These are phyloP conservation scores for Pseudogymnoascus sp. DNA, from an alignment of 2,329 filamentous ascomycete genomes.

Conservation along the genomic window DNA sequence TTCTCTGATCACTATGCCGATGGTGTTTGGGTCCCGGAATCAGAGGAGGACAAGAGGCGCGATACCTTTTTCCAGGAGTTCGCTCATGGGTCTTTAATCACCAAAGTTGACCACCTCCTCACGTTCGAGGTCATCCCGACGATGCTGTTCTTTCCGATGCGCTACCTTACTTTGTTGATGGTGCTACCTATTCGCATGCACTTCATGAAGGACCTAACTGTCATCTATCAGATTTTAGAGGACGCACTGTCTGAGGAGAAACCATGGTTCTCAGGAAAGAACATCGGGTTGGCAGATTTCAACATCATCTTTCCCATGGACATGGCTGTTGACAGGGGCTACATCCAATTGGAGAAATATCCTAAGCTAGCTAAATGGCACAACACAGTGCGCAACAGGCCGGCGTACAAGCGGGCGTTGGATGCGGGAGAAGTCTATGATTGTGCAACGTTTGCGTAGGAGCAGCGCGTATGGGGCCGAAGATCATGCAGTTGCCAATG, in stretches of 20 bases:
- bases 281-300: not conserved
- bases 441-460: constrained; percentile 8
- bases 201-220: constrained; percentile 17
- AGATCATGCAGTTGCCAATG: not conserved
- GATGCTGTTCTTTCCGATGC: constrained; percentile 19
- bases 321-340: constrained; percentile 10
- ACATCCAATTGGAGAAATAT: constrained; percentile 20
- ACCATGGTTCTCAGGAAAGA: constrained; percentile 20
- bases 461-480: not conserved
- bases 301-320: not conserved
- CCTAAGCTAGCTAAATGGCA: constrained; percentile 21
- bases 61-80: constrained; percentile 24
- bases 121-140: constrained; percentile 21
- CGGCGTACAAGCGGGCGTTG: constrained; percentile 17
- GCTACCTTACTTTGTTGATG: constrained; percentile 17
- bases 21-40: constrained; percentile 17
- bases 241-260: constrained; percentile 21
- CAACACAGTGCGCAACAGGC: constrained; percentile 15
- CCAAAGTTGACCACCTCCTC: constrained; percentile 16
- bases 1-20: constrained; percentile 22
- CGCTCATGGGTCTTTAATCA: constrained; percentile 17
- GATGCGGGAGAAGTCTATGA: constrained; percentile 17
- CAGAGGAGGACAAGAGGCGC: constrained; percentile 17
- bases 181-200: constrained; percentile 19
- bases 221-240: constrained; percentile 22